These are phyloP conservation scores for Globisporangium spiculum DNA, from an alignment of 352 stramenopile species.

Conservation along the genomic window DNA sequence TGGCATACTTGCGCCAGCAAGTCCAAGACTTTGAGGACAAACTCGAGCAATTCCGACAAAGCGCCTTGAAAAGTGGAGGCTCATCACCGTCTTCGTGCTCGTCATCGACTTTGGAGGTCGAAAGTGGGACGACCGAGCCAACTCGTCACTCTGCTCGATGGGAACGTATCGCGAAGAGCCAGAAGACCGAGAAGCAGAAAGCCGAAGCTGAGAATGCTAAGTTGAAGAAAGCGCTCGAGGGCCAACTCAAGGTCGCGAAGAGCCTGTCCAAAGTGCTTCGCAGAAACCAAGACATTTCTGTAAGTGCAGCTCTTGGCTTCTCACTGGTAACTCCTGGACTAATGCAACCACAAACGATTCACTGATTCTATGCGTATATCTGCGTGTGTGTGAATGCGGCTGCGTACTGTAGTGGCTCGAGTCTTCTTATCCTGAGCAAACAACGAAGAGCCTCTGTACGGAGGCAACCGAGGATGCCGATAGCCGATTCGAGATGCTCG, in stretches of 20 bases:
- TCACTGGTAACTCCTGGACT: too few relatives aligned
- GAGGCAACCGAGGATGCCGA: not conserved
- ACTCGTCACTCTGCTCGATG: slow-evolving; percentile 13
- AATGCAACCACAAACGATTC: not conserved
- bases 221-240: slow-evolving; percentile 27
- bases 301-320: not conserved
- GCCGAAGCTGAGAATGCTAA: slow-evolving; percentile 27
- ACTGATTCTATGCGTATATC: not conserved
- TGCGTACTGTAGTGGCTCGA: slow-evolving; percentile 10
- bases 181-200: slow-evolving; percentile 27
- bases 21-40: slow-evolving; percentile 4
- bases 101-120: not conserved
- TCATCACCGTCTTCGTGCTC: not conserved
- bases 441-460: not conserved
- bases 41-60: slow-evolving; percentile 6
- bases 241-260: slow-evolving; percentile 42
- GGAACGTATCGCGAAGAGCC: slow-evolving; percentile 28
- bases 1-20: slow-evolving; percentile 13
- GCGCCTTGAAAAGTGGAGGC: not conserved
- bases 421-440: not conserved
- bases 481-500: slow-evolving; percentile 6
- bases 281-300: slow-evolving; percentile 18
- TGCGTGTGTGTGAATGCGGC: not conserved
- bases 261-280: slow-evolving; percentile 49
- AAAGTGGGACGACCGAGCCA: not conserved